These are phyloP conservation scores for Ascochyta fabae DNA, from an alignment of 2,329 filamentous ascomycete genomes.

Conservation along the genomic window DNA sequence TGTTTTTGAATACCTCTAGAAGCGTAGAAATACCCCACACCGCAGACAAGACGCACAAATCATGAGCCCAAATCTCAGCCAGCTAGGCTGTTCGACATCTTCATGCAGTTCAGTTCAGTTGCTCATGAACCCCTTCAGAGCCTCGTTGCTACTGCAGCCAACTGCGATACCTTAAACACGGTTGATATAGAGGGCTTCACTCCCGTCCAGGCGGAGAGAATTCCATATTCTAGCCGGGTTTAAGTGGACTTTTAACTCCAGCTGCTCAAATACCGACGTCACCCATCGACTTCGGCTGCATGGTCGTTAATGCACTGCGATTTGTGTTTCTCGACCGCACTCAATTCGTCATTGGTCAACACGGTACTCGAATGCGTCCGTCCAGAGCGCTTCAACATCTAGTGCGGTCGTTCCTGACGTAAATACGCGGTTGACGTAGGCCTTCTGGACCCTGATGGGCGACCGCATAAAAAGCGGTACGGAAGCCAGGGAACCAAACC, in stretches of 20 bases:
- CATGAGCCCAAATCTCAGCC: not conserved
- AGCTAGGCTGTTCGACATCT: not conserved
- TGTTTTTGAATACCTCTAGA: not conserved
- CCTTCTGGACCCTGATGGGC: constrained; percentile 1
- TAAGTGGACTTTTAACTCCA: not conserved
- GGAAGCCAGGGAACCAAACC: not conserved
- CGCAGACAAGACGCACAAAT: not conserved
- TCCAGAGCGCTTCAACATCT: not conserved
- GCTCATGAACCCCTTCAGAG: not conserved
- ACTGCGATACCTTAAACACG: not conserved
- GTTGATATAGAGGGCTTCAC: not conserved
- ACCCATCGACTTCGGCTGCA: not conserved
- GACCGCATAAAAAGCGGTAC: constrained; percentile 5
- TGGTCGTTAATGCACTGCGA: not conserved
- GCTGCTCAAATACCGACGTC: constrained; percentile 1
- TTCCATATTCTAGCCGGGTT: not conserved
- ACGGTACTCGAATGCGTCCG: not conserved
- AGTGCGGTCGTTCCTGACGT: not conserved
- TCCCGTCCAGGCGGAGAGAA: not conserved
- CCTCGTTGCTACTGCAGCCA: not conserved
- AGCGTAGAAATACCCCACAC: not conserved
- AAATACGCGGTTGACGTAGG: constrained; percentile 6
- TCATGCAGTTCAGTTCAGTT: not conserved
- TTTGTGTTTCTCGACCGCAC: not conserved
- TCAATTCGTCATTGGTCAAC: not conserved